Conservation (phyloP, 805 yeast genomes). For the Barnettozyma californica region DNA sequence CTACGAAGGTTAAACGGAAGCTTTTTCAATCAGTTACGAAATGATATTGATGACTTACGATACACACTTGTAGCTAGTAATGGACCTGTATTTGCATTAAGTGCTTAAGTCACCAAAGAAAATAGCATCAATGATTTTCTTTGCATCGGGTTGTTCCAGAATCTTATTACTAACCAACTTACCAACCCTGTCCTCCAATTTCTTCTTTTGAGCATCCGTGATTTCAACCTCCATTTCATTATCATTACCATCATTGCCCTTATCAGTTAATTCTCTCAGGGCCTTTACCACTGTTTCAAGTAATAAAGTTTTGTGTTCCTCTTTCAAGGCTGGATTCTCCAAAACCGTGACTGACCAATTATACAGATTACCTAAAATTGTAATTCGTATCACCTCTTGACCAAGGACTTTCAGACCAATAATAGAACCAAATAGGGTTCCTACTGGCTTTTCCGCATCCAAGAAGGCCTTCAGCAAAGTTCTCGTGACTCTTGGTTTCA, state of each 20-base stretch:
- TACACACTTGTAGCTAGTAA: neutral
- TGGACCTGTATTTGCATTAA: constrained; percentile 2
- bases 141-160: constrained; percentile 41
- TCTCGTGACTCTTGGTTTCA: constrained; percentile 90
- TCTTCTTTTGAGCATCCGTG: constrained; percentile 32
- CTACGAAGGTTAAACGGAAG: constrained; percentile 27
- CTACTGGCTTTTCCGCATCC: constrained; percentile 76
- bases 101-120: constrained; percentile 58
- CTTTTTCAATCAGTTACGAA: constrained; percentile 29
- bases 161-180: constrained; percentile 46
- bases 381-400: constrained; percentile 77
- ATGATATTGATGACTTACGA: constrained; percentile 3
- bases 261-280: constrained; percentile 41
- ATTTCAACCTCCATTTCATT: constrained; percentile 34
- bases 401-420: constrained; percentile 82
- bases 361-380: constrained; percentile 76
- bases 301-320: constrained; percentile 44
- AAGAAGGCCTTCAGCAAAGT: constrained; percentile 87
- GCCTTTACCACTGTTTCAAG: constrained; percentile 49
- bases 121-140: constrained; percentile 53
- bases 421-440: constrained; percentile 90
- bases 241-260: constrained; percentile 25
- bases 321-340: constrained; percentile 25
- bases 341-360: constrained; percentile 71
- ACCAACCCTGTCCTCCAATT: constrained; percentile 58